Base-by-base conservation (phyloP, 805 yeast species). In the Kluyveromyces aestuarii region DNA sequence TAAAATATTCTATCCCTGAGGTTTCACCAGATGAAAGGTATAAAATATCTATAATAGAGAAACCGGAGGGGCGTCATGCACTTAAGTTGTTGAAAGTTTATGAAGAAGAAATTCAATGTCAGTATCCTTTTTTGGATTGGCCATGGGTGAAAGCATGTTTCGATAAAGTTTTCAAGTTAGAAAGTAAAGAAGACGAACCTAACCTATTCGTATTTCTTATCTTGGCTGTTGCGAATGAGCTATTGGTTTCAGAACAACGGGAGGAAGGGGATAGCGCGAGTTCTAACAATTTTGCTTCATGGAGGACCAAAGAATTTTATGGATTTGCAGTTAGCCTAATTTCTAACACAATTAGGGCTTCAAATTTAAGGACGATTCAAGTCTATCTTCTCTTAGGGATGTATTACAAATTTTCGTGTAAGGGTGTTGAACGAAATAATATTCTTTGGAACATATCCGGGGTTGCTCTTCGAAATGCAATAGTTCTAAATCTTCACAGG, bases 91-190 rank as follows among this genome's bases (percentile, higher is more conserved):
- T 64, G 39, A 40, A 50, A 14, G 54, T 58, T 2, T 67, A 64
- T 45, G 50, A 58, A 45, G 52, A 51, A 25, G 49, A 55, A 14
- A 65, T 62, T n/a, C 71, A 67, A 13, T 57, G 61, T 33, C 69
- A 64, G 48, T 67, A 67, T 46, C 70, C 70, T 5, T 67, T 66
- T 42, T 49, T 66, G 17, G 67, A 66, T 37, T 62, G 68, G 69
- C 41, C 49, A 1, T 55, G 55, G 51, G 52, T 57, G 30, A 44
- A 55, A 40, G 13, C 40, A 16, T 48, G 55, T 17, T 57, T 59
- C 45, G 52, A 56, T 6, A 38, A 43, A 13, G 61, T 61, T 0
- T 49, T 63, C 39, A 43, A 46, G 3, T 9, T 50, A 14, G 55
- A 52, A 14, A 39, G 54, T 1, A 43, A 46, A 6, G 57, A 55